These are phyloP conservation scores for Graphilbum sp. DNA, from an alignment of 2,329 filamentous ascomycete genomes.

Conservation along the genomic window DNA sequence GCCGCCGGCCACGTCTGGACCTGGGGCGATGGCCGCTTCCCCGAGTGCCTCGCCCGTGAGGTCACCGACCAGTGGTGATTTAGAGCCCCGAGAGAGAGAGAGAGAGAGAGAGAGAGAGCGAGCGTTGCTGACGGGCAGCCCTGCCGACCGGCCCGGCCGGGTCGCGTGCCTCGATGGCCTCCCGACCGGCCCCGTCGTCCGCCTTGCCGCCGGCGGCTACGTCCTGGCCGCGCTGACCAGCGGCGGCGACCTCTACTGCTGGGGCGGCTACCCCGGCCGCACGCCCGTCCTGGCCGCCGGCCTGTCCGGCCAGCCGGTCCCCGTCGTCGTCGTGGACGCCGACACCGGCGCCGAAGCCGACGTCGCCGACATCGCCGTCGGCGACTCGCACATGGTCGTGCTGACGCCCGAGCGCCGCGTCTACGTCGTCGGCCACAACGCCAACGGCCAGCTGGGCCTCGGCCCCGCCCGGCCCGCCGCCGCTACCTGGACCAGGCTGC, in stretches of 20 bases:
- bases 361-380: slow-evolving; percentile 39
- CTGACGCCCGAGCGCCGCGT: slow-evolving; percentile 31
- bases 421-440: slow-evolving; percentile 39
- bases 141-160: slow-evolving; percentile 26
- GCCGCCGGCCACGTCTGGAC: slow-evolving; percentile 29
- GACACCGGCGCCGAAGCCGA: slow-evolving; percentile 23
- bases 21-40: slow-evolving; percentile 42
- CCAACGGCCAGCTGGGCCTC: slow-evolving; percentile 42
- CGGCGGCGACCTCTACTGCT: slow-evolving; percentile 42
- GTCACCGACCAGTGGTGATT: no score
- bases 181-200: slow-evolving; percentile 31
- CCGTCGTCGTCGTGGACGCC: slow-evolving; percentile 33
- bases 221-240: slow-evolving; percentile 39
- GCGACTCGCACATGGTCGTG: slow-evolving; percentile 40
- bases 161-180: slow-evolving; percentile 35
- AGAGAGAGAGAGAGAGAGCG: no score
- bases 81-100: no score
- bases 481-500: slow-evolving; percentile 18
- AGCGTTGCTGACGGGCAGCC: no score
- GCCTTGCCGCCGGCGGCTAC: slow-evolving; percentile 40
- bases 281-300: slow-evolving; percentile 9
- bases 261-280: slow-evolving; percentile 31
- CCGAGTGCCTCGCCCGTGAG: slow-evolving; percentile 35
- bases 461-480: slow-evolving; percentile 6
- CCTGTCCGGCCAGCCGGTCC: slow-evolving; percentile 19